phyloP scores from a whole-genome alignment of 345 rosid species.

The Gossypium turneri region DNA sequence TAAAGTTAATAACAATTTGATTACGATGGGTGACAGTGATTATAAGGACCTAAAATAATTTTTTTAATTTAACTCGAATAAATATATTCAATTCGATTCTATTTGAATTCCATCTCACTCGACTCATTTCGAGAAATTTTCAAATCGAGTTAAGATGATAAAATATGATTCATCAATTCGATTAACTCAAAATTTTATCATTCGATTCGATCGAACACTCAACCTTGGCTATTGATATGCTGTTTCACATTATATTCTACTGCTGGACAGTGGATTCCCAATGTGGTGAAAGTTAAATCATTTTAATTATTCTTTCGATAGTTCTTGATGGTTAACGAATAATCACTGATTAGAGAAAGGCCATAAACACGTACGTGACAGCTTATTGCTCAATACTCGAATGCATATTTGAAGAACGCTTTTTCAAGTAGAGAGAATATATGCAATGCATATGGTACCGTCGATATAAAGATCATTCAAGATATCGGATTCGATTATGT shows the following conservation, averaged over 20 bases:
- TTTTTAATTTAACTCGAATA: too few species aligned
- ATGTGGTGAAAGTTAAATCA: not conserved
- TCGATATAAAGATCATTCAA: not conserved
- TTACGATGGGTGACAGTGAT: too few species aligned
- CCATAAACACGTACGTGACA: not conserved
- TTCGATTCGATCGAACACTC: too few species aligned
- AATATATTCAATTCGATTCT: too few species aligned
- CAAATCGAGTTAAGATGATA: too few species aligned
- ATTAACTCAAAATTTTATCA: too few species aligned
- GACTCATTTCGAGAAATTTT: too few species aligned
- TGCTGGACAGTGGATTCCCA: not conserved
- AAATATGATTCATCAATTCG: fast-evolving
- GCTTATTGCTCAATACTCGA: not conserved
- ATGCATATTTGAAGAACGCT: not conserved
- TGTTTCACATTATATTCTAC: not conserved
- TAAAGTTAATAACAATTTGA: too few species aligned
- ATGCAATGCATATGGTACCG: not conserved
- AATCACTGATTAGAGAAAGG: not conserved
- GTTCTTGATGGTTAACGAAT: conserved; percentile 1
- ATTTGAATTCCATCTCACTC: too few species aligned
- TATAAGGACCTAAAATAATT: too few species aligned
- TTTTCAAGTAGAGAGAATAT: not conserved
- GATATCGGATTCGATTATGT: not conserved
- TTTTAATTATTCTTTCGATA: not conserved
- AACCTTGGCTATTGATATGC: not conserved